Conservation (phyloP, 202 grass and related monocot genomes). For the Saccharum hybrid region DNA sequence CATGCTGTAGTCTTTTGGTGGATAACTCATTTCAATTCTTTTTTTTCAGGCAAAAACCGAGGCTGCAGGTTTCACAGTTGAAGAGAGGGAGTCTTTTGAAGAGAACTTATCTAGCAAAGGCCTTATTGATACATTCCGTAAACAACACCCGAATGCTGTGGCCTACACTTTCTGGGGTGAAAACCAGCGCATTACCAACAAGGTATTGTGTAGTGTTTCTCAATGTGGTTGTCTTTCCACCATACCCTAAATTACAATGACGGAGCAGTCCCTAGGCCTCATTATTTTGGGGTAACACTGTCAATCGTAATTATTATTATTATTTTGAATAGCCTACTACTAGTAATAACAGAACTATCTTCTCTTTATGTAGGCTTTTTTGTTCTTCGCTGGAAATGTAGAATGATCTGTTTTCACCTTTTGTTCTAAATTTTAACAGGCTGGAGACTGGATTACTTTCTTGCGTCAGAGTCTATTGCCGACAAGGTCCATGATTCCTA, state of each 20-base stretch:
- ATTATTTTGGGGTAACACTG: neutral
- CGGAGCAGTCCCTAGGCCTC: neutral
- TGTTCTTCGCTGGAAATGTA: neutral
- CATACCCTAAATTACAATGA: neutral
- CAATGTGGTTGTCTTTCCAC: neutral
- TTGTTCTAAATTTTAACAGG: constrained; percentile 45
- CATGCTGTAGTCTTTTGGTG: neutral
- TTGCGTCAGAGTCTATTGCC: constrained; percentile 51
- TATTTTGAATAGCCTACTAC: neutral
- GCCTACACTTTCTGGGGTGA: constrained; percentile 78
- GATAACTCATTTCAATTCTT: constrained; percentile 2
- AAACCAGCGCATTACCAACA: constrained; percentile 63
- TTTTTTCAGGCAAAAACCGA: constrained; percentile 59
- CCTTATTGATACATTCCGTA: constrained; percentile 68
- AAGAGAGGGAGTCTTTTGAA: constrained; percentile 69
- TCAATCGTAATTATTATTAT: neutral
- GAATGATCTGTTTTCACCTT: neutral
- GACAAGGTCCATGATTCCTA: constrained; percentile 66
- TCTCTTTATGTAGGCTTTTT: neutral
- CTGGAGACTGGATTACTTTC: constrained; percentile 75
- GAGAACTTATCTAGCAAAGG: constrained; percentile 57
- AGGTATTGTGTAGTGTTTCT: constrained; percentile 44
- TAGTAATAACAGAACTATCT: neutral
- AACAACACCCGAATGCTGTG: constrained; percentile 61
- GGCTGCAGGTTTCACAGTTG: constrained; percentile 67